Conservation (phyloP, 192 early-diverging fungal genomes). For the Dissophora globulifera region DNA sequence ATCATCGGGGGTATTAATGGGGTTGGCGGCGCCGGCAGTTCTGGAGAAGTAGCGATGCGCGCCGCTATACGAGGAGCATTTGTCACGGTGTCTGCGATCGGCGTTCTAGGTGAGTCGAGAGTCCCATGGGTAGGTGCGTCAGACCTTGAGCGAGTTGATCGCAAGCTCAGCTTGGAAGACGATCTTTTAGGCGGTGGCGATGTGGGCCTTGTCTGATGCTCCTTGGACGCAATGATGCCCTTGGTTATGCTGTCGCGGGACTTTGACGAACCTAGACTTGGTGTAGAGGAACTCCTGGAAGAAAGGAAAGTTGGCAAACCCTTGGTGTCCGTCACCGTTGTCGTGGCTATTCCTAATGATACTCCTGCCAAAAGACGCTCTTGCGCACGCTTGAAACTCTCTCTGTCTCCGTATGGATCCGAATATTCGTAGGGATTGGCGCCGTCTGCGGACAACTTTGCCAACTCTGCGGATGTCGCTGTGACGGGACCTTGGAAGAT, state of each 20-base stretch:
- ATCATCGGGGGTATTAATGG: too few species aligned
- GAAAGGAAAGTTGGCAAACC: background rate
- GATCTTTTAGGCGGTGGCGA: conserved; percentile 16
- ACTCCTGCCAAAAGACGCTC: too few species aligned
- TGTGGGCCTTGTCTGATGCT: background rate
- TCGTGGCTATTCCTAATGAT: too few species aligned
- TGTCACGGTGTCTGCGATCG: background rate
- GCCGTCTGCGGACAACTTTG: background rate
- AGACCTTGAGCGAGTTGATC: conserved; percentile 26
- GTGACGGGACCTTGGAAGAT: background rate
- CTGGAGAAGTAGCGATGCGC: background rate
- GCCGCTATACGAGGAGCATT: background rate
- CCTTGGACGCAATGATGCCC: background rate
- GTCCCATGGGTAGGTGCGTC: conserved; percentile 6
- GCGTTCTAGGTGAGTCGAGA: background rate
- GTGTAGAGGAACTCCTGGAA: background rate
- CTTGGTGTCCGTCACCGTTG: background rate
- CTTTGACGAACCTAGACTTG: conserved; percentile 5
- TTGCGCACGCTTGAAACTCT: conserved; percentile 4
- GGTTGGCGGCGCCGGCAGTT: background rate
- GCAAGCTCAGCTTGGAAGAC: conserved; percentile 1
- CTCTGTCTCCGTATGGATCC: conserved; percentile 19
- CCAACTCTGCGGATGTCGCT: conserved; percentile 19
- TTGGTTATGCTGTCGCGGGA: conserved; percentile 20
- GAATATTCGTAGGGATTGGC: conserved; percentile 1